Base-by-base conservation (phyloP, 2,329 filamentous ascomycete genomes). In the Penicillium sp. region DNA sequence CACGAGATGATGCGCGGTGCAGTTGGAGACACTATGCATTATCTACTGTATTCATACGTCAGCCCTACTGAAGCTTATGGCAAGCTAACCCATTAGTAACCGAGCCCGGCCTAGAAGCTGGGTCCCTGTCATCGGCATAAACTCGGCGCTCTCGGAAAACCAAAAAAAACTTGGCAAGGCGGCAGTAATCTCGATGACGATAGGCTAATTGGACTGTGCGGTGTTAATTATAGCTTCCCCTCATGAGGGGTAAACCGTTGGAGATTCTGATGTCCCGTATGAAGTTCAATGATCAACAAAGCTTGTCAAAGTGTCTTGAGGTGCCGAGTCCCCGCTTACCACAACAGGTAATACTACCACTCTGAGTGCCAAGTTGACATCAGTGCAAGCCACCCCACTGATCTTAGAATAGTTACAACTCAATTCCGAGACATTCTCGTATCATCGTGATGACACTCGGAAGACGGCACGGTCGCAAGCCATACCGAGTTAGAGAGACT, bases 191-290 rank as follows among this genome's bases (percentile, higher is more conserved):
- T 6, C 4, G 31, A 15, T 13, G 12, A 6, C n/a, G 12, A 33
- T 33, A 15, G 12, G 31, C 31, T 33, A 4, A 33, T 33, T 33
- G 15, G 4, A 1, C 16, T 8, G 21, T 21, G 38, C 28, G 28
- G 28, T 29, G 28, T 10, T 10, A 9, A 12, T 3, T 10, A 29
- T 29, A 9, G 28, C 28, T 43, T 41, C 51, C 36, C 51, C 51
- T 53, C 51, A 47, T 47, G 51, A 53, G 51, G 51, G 31, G 51
- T 33, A 42, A 42, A 34, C 51, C 82, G 2, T 78, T 75, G 0
- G 77, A 82, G 7, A 74, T 84, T 47, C 76, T 84, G 34, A 81
- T 73, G 71, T 44, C 73, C 80, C 31, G 77, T 23, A 3, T 24
- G 16, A 16, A 23, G 38, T 13, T 39, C 10, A 41, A 2, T 41